Evolutionary conservation across 2,329 filamentous ascomycete genomes (phyloP), one percentile per base, ranked within the genome.

Genomic region (Decorospora gaudefroyi): DNA sequence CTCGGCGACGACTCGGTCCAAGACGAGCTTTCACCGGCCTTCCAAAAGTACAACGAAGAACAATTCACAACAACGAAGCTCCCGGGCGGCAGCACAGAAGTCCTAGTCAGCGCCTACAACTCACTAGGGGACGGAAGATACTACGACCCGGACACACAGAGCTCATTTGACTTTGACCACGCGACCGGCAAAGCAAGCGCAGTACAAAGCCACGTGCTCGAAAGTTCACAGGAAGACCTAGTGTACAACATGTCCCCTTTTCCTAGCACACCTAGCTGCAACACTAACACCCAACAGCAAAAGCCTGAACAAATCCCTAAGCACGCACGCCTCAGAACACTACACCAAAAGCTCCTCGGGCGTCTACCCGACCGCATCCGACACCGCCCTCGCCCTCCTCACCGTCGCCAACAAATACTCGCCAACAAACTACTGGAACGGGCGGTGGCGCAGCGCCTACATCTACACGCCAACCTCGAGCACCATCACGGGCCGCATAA

Each of bases 351-450:
- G 86, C 39, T 84, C 87, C 9, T 86, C 87, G 58, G 90, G 91
- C 56, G 88, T 89, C 34, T 96, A 88, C 70, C 89, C 92, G 8
- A 84, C 83, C 57, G 82, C 89, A 59, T 78, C 86, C 53, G 88
- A 92, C 69, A 81, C 82, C 18, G 83, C 85, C 60, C 73, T 97
- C 48, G 89, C 90, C 33, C 78, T 96, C 53, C 73, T 95, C 41
- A 83, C 96, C 36, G 91, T 96, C 34, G 88, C 91, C 43, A 96
- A 93, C 78, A 96, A 96, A 73, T 97, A 97, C 77, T 95, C 88
- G 63, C 93, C 95, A 6, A 90, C 91, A 70, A 99, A 99, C 79
- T 99, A 90, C 79, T 97, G 93, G 89, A 97, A 96, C 74, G 93
- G 93, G 51, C 90, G 93, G 52, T 99, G 93, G 89, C 88, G 93